Evolutionary conservation across 345 rosid species (phyloP).

Genomic region (Barbarea vulgaris): DNA sequence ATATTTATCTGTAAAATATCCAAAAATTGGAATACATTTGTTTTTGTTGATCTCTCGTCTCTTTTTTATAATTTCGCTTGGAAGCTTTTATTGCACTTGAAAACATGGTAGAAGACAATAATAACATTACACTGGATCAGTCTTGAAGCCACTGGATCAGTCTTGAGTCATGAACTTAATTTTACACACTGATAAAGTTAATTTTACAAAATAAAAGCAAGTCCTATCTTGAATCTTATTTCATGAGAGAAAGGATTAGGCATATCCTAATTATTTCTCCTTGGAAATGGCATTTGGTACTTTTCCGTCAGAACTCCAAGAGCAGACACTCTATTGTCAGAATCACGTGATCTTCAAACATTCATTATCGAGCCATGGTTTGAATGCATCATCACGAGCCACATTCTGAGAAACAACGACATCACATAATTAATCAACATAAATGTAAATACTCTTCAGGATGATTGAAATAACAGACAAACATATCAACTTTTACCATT

Average conservation of each 20-base stretch:
- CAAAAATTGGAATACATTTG: slow-evolving; percentile 10
- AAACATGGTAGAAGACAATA: background rate
- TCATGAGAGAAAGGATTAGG: background rate
- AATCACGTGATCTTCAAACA: slow-evolving; percentile 43
- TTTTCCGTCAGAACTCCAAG: slow-evolving; percentile 1
- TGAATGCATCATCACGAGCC: slow-evolving; percentile 49
- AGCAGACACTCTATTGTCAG: background rate
- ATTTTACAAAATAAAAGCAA: slow-evolving; percentile 6
- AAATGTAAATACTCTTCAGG: background rate
- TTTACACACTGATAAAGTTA: slow-evolving; percentile 5
- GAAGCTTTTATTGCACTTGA: background rate
- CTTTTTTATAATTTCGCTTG: background rate
- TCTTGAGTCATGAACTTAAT: background rate
- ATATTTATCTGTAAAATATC: slow-evolving; percentile 13
- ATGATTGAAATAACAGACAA: background rate
- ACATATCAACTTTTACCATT: slow-evolving; percentile 48
- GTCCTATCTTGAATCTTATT: background rate
- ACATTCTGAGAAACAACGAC: slow-evolving; percentile 46
- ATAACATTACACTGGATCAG: slow-evolving; percentile 8
- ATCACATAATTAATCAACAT: background rate
- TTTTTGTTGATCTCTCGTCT: background rate
- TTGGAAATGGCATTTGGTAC: background rate
- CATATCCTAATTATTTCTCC: background rate
- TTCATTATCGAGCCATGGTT: slow-evolving; percentile 57
- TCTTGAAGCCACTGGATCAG: background rate